phyloP scores from a whole-genome alignment of 495 filamentous ascomycete genomes.

The Zalerion maritima region DNA sequence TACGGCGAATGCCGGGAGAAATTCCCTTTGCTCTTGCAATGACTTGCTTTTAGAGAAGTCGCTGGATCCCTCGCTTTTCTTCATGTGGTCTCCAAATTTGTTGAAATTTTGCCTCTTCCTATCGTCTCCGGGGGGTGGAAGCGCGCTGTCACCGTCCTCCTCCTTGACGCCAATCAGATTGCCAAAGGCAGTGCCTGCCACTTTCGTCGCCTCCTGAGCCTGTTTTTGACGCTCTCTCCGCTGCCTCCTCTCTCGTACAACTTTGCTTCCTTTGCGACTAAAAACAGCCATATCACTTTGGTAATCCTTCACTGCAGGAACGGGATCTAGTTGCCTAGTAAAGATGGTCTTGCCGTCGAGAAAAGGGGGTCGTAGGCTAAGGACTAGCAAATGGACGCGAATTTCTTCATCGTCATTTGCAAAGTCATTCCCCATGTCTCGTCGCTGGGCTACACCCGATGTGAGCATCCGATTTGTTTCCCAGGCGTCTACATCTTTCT shows the following conservation, averaged over 20 bases:
- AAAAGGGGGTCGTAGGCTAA: slow-evolving; percentile 91
- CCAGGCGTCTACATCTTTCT: slow-evolving; percentile 94
- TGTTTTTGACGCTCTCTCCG: slow-evolving; percentile 91
- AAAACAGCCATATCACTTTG: slow-evolving; percentile 99
- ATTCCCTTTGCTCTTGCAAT: slow-evolving; percentile 83
- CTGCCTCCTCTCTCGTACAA: slow-evolving; percentile 80
- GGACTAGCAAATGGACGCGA: slow-evolving; percentile 79
- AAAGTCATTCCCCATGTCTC: slow-evolving; percentile 66
- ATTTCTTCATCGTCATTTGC: slow-evolving; percentile 85
- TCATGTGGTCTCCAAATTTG: slow-evolving; percentile 86
- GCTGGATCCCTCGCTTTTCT: slow-evolving; percentile 78
- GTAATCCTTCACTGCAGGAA: slow-evolving; percentile 82
- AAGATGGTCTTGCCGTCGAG: slow-evolving; percentile 90
- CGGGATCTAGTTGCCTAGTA: slow-evolving; percentile 91
- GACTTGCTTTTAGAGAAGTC: slow-evolving; percentile 87
- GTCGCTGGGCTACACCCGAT: slow-evolving; percentile 82
- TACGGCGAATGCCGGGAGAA: slow-evolving; percentile 89
- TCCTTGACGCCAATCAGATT: slow-evolving; percentile 93
- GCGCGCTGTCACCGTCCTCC: slow-evolving; percentile 82
- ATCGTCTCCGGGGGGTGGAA: slow-evolving; percentile 60
- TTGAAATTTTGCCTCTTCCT: slow-evolving; percentile 39
- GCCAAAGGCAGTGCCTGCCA: slow-evolving; percentile 81
- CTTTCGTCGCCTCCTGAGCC: slow-evolving; percentile 87
- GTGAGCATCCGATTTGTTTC: slow-evolving; percentile 98
- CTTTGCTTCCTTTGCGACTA: slow-evolving; percentile 84